Percentiles rank a stretch among this genome's conserved stretches.
Evolutionary conservation across 345 rosid species (phyloP).

Genomic region (Eucalyptus grandis): DNA sequence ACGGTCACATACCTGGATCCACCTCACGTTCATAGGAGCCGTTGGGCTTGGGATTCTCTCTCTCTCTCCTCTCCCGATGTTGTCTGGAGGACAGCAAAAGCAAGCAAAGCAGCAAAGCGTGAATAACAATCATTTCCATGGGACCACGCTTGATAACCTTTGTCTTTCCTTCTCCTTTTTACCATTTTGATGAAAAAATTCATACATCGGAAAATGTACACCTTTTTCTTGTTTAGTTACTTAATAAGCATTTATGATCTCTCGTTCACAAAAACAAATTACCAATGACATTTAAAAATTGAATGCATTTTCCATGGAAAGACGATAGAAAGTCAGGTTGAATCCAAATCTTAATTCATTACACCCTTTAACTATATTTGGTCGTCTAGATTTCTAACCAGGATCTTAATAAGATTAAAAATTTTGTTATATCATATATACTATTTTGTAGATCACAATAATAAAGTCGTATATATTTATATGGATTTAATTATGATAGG

Average conservation of each 20-base stretch:
- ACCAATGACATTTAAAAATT: no score
- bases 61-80: neutral
- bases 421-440: rapidly evolving
- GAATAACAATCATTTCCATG: neutral
- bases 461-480: rapidly evolving
- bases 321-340: neutral
- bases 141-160: neutral
- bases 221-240: neutral
- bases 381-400: rapidly evolving
- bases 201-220: neutral
- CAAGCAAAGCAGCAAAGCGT: neutral
- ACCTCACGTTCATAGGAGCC: conserved; percentile 16
- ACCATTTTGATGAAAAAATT: neutral
- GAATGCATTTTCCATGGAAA: no score
- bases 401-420: no score
- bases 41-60: conserved; percentile 18
- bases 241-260: neutral
- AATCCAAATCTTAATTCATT: neutral
- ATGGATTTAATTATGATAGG: rapidly evolving
- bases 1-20: conserved; percentile 47
- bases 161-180: neutral
- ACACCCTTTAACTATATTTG: rapidly evolving
- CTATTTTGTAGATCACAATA: no score
- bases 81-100: conserved; percentile 29
- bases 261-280: neutral